Evolutionary conservation across 495 filamentous ascomycete species (phyloP), one percentile per base, ranked within the genome.

Genomic region (Saxophila tyrrhenica): DNA sequence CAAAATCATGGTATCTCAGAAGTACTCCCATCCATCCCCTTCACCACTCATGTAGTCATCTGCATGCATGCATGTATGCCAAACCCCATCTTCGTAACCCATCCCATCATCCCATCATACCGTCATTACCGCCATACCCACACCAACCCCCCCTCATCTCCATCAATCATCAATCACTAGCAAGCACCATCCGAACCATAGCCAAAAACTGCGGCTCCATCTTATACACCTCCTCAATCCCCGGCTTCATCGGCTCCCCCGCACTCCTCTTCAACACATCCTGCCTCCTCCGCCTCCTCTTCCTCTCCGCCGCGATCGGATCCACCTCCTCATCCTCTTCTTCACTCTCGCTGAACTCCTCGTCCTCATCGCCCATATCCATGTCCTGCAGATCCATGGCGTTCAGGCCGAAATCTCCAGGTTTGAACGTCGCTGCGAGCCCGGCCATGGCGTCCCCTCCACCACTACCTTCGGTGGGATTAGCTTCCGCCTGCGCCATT

Each of bases 181-280:
- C 89, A 51, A 98, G 73, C 46, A 95, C 90, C 67, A 79, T 76
- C 69, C 91, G 80, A 65, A 98, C 67, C 86, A 94, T 90, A 25
- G 75, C 69, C 59, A 92, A 65, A 67, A 98, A 98, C 49, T 82
- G 80, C 15, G 83, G 81, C 57, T 77, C 78, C 61, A 98, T 65
- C 69, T 86, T 87, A 51, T 80, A 68, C 42, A 95, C 77, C 73
- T 98, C 92, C 22, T 62, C 70, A 3, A 97, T 78, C 8, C 71
- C 73, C 1, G 92, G 92, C 70, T 98, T 98, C 42, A 75, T 69
- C 2, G 92, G 92, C 72, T 97, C 94, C 3, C 92, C 92, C 1
- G 92, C 90, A 17, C 77, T 84, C 39, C 89, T 75, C 59, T 87
- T 78, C 38, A 98, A 73, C 42, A 83, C 78, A 60, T 95, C 89